Conservation (phyloP, 1,139 yeast genomes). For the Geotrichum citri-aurantii region DNA sequence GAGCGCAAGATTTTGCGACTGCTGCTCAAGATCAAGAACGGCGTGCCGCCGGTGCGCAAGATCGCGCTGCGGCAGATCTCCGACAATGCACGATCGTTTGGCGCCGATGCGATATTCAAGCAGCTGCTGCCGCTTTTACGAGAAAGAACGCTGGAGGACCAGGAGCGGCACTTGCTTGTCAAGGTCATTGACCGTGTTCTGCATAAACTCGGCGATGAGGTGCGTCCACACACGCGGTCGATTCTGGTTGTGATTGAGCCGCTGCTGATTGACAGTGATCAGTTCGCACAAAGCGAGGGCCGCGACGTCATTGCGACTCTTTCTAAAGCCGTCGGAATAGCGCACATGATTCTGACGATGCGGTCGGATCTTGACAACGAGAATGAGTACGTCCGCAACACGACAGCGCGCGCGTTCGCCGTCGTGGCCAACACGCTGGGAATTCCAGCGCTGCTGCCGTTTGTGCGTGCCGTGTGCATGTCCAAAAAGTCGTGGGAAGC, state of each 20-base stretch:
- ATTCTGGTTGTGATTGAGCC: slow-evolving; percentile 75
- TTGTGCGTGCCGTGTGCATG: slow-evolving; percentile 72
- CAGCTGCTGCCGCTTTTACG: slow-evolving; percentile 67
- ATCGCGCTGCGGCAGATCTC: slow-evolving; percentile 63
- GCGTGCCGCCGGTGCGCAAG: slow-evolving; percentile 62
- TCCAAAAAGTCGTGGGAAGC: slow-evolving; percentile 82
- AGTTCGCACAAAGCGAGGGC: slow-evolving; percentile 67
- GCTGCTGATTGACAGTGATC: slow-evolving; percentile 71
- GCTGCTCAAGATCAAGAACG: slow-evolving; percentile 70
- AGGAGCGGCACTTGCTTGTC: slow-evolving; percentile 75
- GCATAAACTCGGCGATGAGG: slow-evolving; percentile 55
- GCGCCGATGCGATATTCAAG: slow-evolving; percentile 63
- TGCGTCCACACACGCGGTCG: slow-evolving; percentile 70
- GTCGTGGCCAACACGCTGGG: slow-evolving; percentile 82
- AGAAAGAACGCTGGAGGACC: slow-evolving; percentile 71
- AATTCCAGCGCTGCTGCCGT: slow-evolving; percentile 64
- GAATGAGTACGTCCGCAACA: slow-evolving; percentile 76
- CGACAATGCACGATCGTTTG: slow-evolving; percentile 58
- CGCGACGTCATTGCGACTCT: slow-evolving; percentile 70
- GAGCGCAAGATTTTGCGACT: slow-evolving; percentile 61
- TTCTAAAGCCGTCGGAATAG: slow-evolving; percentile 76
- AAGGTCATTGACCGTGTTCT: slow-evolving; percentile 69
- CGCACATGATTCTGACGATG: slow-evolving; percentile 67
- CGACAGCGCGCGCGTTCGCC: slow-evolving; percentile 76
- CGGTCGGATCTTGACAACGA: slow-evolving; percentile 78